Conservation (phyloP, 805 yeast genomes). For the Candida anglica region DNA sequence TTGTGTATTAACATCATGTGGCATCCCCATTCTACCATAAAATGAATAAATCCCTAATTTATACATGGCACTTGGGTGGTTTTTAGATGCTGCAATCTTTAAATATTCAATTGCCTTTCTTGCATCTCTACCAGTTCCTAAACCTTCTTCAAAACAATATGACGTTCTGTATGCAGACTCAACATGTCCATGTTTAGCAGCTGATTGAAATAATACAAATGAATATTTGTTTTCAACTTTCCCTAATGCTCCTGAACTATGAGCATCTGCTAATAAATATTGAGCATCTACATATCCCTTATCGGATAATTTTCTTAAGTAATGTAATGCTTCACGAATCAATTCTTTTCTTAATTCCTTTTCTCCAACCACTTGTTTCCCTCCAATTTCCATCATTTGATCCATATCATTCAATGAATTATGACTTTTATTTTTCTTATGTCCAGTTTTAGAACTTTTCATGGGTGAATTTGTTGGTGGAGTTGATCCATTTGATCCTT, state of each 20-base stretch:
- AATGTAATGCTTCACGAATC: constrained; percentile 71
- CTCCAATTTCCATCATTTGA: neutral
- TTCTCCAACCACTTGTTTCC: constrained; percentile 9
- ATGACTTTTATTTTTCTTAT: neutral
- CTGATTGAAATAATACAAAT: constrained; percentile 70
- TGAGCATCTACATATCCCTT: constrained; percentile 89
- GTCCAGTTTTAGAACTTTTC: constrained; percentile 1
- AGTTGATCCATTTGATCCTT: constrained; percentile 6
- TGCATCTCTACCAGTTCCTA: constrained; percentile 87
- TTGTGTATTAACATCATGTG: constrained; percentile 62
- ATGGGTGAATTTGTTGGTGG: neutral
- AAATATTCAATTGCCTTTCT: constrained; percentile 79
- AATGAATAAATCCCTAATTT: constrained; percentile 85
- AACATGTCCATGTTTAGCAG: constrained; percentile 90
- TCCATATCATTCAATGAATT: constrained; percentile 4
- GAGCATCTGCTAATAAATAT: constrained; percentile 86
- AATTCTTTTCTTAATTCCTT: constrained; percentile 47
- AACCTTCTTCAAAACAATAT: constrained; percentile 87
- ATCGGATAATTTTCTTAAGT: constrained; percentile 67
- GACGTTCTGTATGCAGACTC: constrained; percentile 92
- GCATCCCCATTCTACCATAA: constrained; percentile 78
- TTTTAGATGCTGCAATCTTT: constrained; percentile 82
- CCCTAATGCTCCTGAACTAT: constrained; percentile 79
- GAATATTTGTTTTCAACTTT: constrained; percentile 77
- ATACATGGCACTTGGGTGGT: constrained; percentile 97